These are phyloP conservation scores for Fusarium sp. DNA, from an alignment of 2,329 filamentous ascomycete species.

Conservation along the genomic window DNA sequence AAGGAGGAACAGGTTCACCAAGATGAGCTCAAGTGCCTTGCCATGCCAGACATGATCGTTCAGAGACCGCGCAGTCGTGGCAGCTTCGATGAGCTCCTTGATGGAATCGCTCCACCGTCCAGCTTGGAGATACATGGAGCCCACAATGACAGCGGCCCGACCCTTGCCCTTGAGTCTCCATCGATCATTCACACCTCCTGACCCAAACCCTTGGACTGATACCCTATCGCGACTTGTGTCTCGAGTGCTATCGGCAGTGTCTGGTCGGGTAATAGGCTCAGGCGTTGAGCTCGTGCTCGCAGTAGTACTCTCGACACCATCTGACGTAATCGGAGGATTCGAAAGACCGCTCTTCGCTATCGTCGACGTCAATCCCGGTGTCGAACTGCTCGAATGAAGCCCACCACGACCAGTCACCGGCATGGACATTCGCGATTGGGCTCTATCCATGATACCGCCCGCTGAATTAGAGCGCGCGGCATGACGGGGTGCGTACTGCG, in stretches of 20 bases:
- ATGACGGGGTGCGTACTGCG: slow-evolving; percentile 58
- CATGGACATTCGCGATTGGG: slow-evolving; percentile 80
- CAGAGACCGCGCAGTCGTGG: slow-evolving; percentile 74
- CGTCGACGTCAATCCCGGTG: slow-evolving; percentile 59
- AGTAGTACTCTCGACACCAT: slow-evolving; percentile 53
- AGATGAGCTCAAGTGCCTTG: slow-evolving; percentile 88
- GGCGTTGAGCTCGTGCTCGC: slow-evolving; percentile 52
- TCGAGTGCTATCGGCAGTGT: slow-evolving; percentile 55
- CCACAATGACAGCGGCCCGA: slow-evolving; percentile 79
- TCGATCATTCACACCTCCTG: slow-evolving; percentile 75
- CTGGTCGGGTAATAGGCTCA: slow-evolving; percentile 52
- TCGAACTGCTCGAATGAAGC: slow-evolving; percentile 56
- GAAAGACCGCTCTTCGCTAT: slow-evolving; percentile 59
- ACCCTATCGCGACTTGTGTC: slow-evolving; percentile 63
- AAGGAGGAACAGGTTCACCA: slow-evolving; percentile 82
- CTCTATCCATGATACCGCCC: slow-evolving; percentile 63
- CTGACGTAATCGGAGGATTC: slow-evolving; percentile 58
- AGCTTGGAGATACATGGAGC: slow-evolving; percentile 84
- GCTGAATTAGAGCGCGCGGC: slow-evolving; percentile 63
- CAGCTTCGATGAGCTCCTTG: slow-evolving; percentile 81
- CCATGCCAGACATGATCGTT: slow-evolving; percentile 98
- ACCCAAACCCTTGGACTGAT: slow-evolving; percentile 74
- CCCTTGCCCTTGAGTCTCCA: slow-evolving; percentile 82
- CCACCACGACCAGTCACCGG: slow-evolving; percentile 63
- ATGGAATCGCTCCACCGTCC: slow-evolving; percentile 91